A percentile compares a stretch with the other conserved stretches of the same genome.
phyloP scores from a whole-genome alignment of 352 stramenopile species.

The Globisporangium abappressorium region DNA sequence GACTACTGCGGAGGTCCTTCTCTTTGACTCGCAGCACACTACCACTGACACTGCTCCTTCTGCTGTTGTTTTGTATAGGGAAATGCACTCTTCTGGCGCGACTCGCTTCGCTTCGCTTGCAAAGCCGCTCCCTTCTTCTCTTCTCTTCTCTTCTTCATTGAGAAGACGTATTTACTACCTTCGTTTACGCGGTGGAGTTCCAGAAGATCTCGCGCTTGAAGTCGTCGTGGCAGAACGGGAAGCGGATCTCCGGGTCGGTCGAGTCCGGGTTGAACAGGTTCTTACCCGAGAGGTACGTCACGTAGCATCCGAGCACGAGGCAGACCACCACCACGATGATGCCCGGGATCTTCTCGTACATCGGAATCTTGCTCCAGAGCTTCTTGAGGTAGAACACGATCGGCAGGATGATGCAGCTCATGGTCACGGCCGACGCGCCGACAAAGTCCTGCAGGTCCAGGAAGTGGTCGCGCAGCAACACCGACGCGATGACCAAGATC shows the following conservation, averaged over 20 bases:
- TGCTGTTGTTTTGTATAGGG: too few relatives aligned
- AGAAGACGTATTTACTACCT: too few relatives aligned
- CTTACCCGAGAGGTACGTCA: conserved; percentile 23
- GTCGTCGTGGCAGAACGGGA: conserved; percentile 21
- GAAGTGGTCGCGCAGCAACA: conserved; percentile 20
- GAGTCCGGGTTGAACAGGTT: conserved; percentile 22
- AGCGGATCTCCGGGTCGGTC: conserved; percentile 7
- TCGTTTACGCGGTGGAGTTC: conserved; percentile 10
- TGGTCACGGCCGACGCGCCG: conserved; percentile 21
- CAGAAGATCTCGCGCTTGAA: conserved; percentile 17
- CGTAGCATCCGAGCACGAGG: conserved; percentile 22
- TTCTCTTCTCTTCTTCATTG: too few relatives aligned
- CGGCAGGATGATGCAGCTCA: conserved; percentile 27
- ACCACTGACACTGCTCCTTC: too few relatives aligned
- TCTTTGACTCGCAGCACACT: too few relatives aligned
- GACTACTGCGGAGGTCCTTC: too few relatives aligned
- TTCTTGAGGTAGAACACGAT: conserved; percentile 24
- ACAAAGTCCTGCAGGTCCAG: conserved; percentile 25
- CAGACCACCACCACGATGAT: conserved; percentile 20
- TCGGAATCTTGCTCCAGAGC: conserved; percentile 19
- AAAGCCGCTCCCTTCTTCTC: too few relatives aligned
- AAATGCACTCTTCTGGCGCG: too few relatives aligned
- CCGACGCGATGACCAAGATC: conserved; percentile 17
- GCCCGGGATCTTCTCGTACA: conserved; percentile 21
- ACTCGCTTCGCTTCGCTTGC: too few relatives aligned